Evolutionary conservation across 495 filamentous ascomycete genomes (phyloP), one percentile per base, ranked within the genome.

Genomic region (Tuber indicum): DNA sequence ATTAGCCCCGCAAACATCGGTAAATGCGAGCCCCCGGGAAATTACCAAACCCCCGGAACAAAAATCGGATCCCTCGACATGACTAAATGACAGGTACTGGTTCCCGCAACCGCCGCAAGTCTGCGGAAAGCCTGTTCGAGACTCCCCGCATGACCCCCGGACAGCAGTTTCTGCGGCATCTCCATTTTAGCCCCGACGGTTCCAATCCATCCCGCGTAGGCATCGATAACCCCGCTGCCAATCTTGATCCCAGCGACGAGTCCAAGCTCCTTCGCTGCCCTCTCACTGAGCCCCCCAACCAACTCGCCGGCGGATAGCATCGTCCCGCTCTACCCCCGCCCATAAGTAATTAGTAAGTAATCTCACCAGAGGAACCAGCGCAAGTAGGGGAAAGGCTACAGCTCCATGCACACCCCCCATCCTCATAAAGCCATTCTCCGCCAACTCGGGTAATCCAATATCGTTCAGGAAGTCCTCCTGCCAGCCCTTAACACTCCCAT

Each of bases 401-500:
- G 94, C 92, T 87, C 92, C 91, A 83, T 98, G 88, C 75, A 99
- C 94, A 71, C 96, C 96, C 43, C 96, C 96, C 88, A 98, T 91
- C 75, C 94, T 89, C 87, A 90, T 92, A 84, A 95, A 98, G 79
- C 96, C 89, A 82, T 97, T 92, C 80, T 95, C 88, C 6, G 88
- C 88, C 76, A 99, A 85, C 77, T 97, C 96, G 36, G 86, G 87
- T 45, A 99, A 87, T 12, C 96, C 95, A 81, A 99, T 97, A 12
- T 89, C 87, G 10, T 88, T 87, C 76, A 96, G 88, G 81, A 99
- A 99, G 80, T 98, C 95, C 78, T 93, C 93, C 84, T 98, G 94
- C 96, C 96, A 99, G 7, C 96, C 96, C 85, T 98, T 99, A 26
- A 97, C 93, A 85, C 94, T 97, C 52, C 95, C 95, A 82, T 99